These are phyloP conservation scores for Crithidia brevicula DNA, from an alignment of 208 protist species.

Conservation along the genomic window DNA sequence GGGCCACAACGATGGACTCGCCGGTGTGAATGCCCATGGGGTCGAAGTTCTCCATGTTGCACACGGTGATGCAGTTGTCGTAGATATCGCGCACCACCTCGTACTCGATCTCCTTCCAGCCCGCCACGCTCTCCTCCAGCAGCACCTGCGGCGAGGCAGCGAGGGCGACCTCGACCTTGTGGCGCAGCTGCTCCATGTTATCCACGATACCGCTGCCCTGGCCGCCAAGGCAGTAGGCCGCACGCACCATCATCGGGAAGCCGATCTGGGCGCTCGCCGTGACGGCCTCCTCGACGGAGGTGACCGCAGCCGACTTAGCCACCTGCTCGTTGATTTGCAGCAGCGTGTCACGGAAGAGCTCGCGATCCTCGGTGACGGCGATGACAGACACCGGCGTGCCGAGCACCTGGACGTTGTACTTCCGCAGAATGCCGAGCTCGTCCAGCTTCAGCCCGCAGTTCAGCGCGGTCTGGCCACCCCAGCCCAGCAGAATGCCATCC, in stretches of 20 bases:
- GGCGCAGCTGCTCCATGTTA: constrained; percentile 76
- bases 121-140: constrained; percentile 97
- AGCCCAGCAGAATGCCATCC: constrained; percentile 96
- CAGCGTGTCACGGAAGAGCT: constrained; percentile 97
- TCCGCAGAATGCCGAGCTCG: constrained; percentile 88
- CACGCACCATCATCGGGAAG: constrained; percentile 98
- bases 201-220: constrained; percentile 97
- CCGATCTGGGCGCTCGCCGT: constrained; percentile 77
- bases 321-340: constrained; percentile 96
- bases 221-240: constrained; percentile 98
- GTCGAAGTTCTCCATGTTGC: constrained; percentile 99
- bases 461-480: constrained; percentile 98
- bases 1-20: constrained; percentile 99
- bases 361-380: constrained; percentile 97
- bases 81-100: constrained; percentile 98
- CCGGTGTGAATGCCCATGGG: constrained; percentile 98
- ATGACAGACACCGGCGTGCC: constrained; percentile 96
- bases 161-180: constrained; percentile 89
- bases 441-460: constrained; percentile 98
- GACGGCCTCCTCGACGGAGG: constrained; percentile 78
- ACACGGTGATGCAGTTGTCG: constrained; percentile 99
- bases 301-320: constrained; percentile 82
- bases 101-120: constrained; percentile 99
- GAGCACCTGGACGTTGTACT: constrained; percentile 96
- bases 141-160: constrained; percentile 95